Conservation (phyloP, 75 land plant species). For the Cupressus sempervirens region DNA sequence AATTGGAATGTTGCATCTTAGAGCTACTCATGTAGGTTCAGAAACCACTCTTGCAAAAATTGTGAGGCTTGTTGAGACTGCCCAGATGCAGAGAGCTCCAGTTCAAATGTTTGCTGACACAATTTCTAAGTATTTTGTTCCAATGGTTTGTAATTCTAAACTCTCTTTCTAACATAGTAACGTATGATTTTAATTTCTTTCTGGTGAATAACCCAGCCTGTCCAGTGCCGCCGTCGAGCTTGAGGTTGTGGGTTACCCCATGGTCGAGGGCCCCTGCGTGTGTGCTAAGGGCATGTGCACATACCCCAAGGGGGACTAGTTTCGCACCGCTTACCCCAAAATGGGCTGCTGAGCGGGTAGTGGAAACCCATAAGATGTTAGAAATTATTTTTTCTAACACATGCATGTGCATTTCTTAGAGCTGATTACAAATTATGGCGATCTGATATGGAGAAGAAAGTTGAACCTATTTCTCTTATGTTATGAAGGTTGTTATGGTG, state of each 20-base stretch:
- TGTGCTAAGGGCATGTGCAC: too few species aligned
- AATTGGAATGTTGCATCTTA: conserved; percentile 18
- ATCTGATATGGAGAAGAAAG: background rate
- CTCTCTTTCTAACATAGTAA: background rate
- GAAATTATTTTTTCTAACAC: background rate
- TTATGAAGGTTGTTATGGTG: conserved; percentile 25
- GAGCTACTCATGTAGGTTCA: conserved; percentile 28
- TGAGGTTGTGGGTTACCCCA: too few species aligned
- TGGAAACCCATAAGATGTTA: background rate
- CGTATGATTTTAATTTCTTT: background rate
- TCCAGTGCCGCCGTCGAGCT: too few species aligned
- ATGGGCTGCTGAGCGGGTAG: too few species aligned
- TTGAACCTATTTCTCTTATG: conserved; percentile 5
- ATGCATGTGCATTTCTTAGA: background rate
- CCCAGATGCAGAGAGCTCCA: conserved; percentile 39
- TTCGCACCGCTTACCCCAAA: too few species aligned
- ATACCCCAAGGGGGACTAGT: too few species aligned
- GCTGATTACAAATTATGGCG: background rate
- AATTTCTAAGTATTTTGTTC: conserved; percentile 36
- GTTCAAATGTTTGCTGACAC: conserved; percentile 36
- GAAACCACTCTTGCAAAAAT: conserved; percentile 38
- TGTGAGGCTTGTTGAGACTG: conserved; percentile 34
- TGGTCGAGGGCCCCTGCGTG: too few species aligned
- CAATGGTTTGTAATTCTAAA: conserved; percentile 21
- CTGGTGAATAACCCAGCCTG: too few species aligned